Percentiles rank a stretch among this genome's conserved stretches.
These are phyloP conservation scores for Veloporphyrellus conicus DNA, from an alignment of 1,284 basidiomycete species.

Conservation along the genomic window DNA sequence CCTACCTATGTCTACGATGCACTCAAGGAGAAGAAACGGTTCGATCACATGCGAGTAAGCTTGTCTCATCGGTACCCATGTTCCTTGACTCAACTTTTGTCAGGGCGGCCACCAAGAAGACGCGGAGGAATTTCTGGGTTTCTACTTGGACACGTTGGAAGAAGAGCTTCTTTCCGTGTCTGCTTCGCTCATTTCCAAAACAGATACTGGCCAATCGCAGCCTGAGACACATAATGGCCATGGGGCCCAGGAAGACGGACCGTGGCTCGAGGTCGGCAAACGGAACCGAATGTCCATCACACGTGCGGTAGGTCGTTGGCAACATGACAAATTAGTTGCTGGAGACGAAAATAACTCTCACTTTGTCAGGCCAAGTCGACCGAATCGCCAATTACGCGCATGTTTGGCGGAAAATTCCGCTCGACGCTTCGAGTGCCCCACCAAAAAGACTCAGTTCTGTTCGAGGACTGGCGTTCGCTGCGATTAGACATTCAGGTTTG, in stretches of 20 bases:
- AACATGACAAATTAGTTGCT: neutral
- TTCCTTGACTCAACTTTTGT: conserved; percentile 1
- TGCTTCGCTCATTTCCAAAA: conserved; percentile 41
- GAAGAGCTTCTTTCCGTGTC: conserved; percentile 81
- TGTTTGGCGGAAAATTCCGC: conserved; percentile 94
- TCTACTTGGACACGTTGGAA: conserved; percentile 92
- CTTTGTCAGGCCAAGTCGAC: conserved; percentile 64
- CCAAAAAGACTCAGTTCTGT: conserved; percentile 81
- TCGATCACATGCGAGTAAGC: conserved; percentile 86
- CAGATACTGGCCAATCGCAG: conserved; percentile 10
- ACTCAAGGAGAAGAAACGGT: conserved; percentile 92
- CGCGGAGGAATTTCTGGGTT: conserved; percentile 97
- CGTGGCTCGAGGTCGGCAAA: conserved; percentile 91
- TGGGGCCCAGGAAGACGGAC: conserved; percentile 47
- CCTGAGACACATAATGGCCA: conserved; percentile 12
- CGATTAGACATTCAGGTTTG: conserved; percentile 84
- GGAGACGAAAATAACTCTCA: neutral
- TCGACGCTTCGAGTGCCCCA: conserved; percentile 79
- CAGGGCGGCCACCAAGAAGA: conserved; percentile 95
- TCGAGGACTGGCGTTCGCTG: conserved; percentile 91
- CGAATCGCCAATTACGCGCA: conserved; percentile 85
- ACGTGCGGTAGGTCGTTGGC: conserved; percentile 55
- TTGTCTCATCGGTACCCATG: neutral
- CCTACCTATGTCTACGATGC: conserved; percentile 92
- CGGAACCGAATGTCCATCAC: conserved; percentile 84